Base-by-base conservation (phyloP, 768 basidiomycete species). In the Lactarius deliciosus region DNA sequence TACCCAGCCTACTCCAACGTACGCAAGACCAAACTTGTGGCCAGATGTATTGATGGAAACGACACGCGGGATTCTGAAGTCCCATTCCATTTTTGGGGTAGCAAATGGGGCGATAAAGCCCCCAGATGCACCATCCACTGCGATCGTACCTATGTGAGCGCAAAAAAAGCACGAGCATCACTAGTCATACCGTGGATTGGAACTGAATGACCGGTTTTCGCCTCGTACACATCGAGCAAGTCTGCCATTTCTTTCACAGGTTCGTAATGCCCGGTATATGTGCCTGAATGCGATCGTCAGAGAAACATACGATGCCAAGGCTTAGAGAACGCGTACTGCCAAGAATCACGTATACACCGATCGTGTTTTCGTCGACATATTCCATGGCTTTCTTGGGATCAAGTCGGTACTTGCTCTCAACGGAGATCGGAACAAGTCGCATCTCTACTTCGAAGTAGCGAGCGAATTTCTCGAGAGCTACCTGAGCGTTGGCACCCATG, bases 171-270 rank as follows among this genome's bases (percentile, higher is more conserved):
- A 45, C 34, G 34, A 45, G n/a, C 5, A 45, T 22, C 2, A 16
- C 28, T 18, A 2, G 4, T 9, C 63, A 66, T 57, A 75, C 72
- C 71, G 66, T 81, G 81, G 67, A 83, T 80, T 25, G 83, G 80
- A 38, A 82, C 78, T 57, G 74, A 75, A 67, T 74, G 72, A n/a
- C 81, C 82, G 0, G 80, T 82, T 67, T 76, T 71, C 22, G 58
- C 74, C 74, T 88, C 81, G 72, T 85, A 87, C 65, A 77, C 81
- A 78, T 82, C 81, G 75, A 94, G 79, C 11, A 91, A 81, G 50
- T 88, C 86, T 1, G 89, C 80, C 86, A 97, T 91, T 74, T 89
- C 91, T 74, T 91, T 84, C 38, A 97, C 94, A 15, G 89, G 86
- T 72, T 96, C 95, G 72, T 81, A 86, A 70, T 80, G 80, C n/a